phyloP scores from a whole-genome alignment of 139 green algal genomes.

The Nannochloris sp. region DNA sequence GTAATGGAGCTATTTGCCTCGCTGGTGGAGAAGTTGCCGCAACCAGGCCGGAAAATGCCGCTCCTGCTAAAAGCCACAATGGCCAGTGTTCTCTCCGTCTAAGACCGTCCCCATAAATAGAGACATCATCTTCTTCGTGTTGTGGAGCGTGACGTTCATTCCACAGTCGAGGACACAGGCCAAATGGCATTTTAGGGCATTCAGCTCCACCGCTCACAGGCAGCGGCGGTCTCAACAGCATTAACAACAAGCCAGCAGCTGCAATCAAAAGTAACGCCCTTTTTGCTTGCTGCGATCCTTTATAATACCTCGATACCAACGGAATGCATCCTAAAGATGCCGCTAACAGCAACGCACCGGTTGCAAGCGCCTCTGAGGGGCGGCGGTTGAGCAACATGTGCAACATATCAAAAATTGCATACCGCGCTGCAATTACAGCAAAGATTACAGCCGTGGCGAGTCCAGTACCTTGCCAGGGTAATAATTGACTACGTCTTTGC shows the following conservation, averaged over 20 bases:
- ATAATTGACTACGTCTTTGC: constrained; percentile 12
- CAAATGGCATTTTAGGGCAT: constrained; percentile 73
- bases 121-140: constrained; percentile 71
- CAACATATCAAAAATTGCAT: constrained; percentile 83
- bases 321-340: constrained; percentile 49
- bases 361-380: constrained; percentile 71
- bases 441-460: constrained; percentile 41
- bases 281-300: not conserved
- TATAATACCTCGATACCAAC: constrained; percentile 50
- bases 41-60: constrained; percentile 35
- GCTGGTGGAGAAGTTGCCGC: constrained; percentile 16
- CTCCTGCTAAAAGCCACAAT: constrained; percentile 74
- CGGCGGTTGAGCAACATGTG: constrained; percentile 39
- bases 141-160: constrained; percentile 77
- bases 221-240: constrained; percentile 69
- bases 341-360: constrained; percentile 63
- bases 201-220: constrained; percentile 55
- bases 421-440: constrained; percentile 59
- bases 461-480: constrained; percentile 42
- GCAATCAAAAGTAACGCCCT: constrained; percentile 26
- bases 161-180: constrained; percentile 82
- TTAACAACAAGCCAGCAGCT: constrained; percentile 42
- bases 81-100: constrained; percentile 66
- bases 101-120: constrained; percentile 61
- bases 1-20: not conserved